Evolutionary conservation across 1,284 basidiomycete species (phyloP), one percentile per base, ranked within the genome.

Genomic region (Trichosporon coremiiforme): DNA sequence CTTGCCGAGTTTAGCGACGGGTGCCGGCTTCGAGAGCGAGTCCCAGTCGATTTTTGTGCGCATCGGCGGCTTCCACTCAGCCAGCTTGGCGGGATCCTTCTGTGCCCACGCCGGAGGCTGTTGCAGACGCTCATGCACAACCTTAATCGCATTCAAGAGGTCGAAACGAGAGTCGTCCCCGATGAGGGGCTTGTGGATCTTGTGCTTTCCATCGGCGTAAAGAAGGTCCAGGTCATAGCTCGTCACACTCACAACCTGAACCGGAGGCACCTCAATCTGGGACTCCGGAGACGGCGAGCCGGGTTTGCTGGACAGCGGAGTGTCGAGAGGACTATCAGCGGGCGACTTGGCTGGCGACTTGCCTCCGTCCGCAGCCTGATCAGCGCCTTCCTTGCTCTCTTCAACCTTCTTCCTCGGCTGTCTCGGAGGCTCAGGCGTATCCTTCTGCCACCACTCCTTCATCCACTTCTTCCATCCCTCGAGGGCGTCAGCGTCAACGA

Each of bases 1-100:
- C 57, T 62, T 45, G 25, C 38, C 31, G 25, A 38, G 36, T 22
- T 31, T 62, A 12, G 57, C 31, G 17, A 66, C 47, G 17, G 68
- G 68, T 10, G 45, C 68, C 36, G 74, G 71, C 17, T 71, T 45
- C 50, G 69, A 47, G 8, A 82, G 75, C 2, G 80, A 84, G n/a
- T 88, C 86, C 94, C 94, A 96, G 76, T 94, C 86, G 13, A 96
- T 86, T 0, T 86, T 82, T 33, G 78, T 78, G 74, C 89, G 89
- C 0, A 93, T 88, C 1, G 84, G 80, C 12, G 91, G 89, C 70
- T 83, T 85, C 93, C 93, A 95, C 0, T 83, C 84, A 33, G 84
- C 84, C n/a, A 90, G 76, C 74, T 87, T 86, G 17, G 86, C 86
- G 6, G 86, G 85, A 66, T 90, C 85, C 4, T 83, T 82, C 36